Evolutionary conservation across 148 eudicot genomes (phyloP).

Genomic region (Camellia lanceoleosa): DNA sequence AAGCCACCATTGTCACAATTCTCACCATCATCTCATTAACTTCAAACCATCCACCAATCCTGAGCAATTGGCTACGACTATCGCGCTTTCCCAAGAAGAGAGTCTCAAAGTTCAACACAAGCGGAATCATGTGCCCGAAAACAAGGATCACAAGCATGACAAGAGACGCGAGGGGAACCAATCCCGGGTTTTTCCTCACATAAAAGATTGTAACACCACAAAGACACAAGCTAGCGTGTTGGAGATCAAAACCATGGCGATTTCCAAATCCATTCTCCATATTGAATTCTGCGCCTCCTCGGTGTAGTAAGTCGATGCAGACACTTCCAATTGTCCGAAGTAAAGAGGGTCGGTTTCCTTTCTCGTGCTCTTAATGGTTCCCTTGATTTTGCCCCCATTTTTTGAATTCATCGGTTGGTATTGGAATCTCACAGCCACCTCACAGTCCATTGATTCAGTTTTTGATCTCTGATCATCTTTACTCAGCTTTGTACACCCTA

Average conservation of each 20-base stretch:
- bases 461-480: not conserved
- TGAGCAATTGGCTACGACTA: not conserved
- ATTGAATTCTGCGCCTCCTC: not conserved
- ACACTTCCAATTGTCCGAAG: constrained; percentile 4
- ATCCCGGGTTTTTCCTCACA: constrained; percentile 3
- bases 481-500: too few relatives aligned
- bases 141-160: constrained; percentile 26
- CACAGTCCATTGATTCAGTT: constrained; percentile 22
- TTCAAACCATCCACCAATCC: constrained; percentile 11
- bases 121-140: constrained; percentile 23
- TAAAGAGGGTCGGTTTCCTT: constrained; percentile 3
- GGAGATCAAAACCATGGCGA: constrained; percentile 21
- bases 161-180: constrained; percentile 10
- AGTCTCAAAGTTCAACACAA: constrained; percentile 19
- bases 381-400: not conserved
- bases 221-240: constrained; percentile 17
- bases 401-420: not conserved
- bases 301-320: not conserved
- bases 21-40: constrained; percentile 17
- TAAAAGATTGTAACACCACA: constrained; percentile 8
- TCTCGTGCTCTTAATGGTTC: constrained; percentile 21
- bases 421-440: constrained; percentile 15
- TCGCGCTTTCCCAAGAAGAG: not conserved
- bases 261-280: constrained; percentile 11
- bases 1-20: constrained; percentile 17